These are phyloP conservation scores for Pseudogymnoascus sp. DNA, from an alignment of 2,329 filamentous ascomycete species.

Conservation along the genomic window DNA sequence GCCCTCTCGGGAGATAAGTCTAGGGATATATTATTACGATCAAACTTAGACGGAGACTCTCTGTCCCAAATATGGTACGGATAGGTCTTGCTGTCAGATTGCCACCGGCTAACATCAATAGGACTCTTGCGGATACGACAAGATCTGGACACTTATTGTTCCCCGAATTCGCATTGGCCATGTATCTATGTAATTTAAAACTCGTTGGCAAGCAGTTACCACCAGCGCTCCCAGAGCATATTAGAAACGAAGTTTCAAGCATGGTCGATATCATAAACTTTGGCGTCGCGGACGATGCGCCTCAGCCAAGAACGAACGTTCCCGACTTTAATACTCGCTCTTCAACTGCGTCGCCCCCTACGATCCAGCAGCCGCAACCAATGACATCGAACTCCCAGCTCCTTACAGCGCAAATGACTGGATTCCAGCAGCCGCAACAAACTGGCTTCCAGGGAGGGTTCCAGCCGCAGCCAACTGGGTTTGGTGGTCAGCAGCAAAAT, in stretches of 20 bases:
- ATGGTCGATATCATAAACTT: constrained; percentile 99
- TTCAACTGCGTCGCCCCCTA: constrained; percentile 41
- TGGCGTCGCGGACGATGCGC: constrained; percentile 67
- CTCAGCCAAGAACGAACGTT: constrained; percentile 50
- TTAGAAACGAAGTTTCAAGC: constrained; percentile 95
- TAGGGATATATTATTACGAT: constrained; percentile 78
- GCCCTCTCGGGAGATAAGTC: constrained; percentile 90
- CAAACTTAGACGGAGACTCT: constrained; percentile 77
- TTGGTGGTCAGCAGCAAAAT: constrained; percentile 56
- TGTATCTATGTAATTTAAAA: constrained; percentile 96
- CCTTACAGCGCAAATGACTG: constrained; percentile 60
- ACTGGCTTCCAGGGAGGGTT: constrained; percentile 37
- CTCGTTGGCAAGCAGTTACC: constrained; percentile 82
- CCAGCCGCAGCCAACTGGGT: constrained; percentile 44
- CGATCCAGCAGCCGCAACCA: constrained; percentile 62
- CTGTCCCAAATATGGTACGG: constrained; percentile 85
- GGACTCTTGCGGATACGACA: constrained; percentile 90
- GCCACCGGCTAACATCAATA: constrained; percentile 30
- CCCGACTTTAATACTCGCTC: constrained; percentile 59
- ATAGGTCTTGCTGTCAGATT: constrained; percentile 11
- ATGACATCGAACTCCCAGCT: constrained; percentile 65
- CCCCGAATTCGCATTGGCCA: constrained; percentile 92
- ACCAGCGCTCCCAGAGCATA: constrained; percentile 64
- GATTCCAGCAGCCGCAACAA: constrained; percentile 50
- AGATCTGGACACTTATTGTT: constrained; percentile 94